Conservation (phyloP, 1,284 basidiomycete genomes). For the Cutaneotrichosporon mucoides region DNA sequence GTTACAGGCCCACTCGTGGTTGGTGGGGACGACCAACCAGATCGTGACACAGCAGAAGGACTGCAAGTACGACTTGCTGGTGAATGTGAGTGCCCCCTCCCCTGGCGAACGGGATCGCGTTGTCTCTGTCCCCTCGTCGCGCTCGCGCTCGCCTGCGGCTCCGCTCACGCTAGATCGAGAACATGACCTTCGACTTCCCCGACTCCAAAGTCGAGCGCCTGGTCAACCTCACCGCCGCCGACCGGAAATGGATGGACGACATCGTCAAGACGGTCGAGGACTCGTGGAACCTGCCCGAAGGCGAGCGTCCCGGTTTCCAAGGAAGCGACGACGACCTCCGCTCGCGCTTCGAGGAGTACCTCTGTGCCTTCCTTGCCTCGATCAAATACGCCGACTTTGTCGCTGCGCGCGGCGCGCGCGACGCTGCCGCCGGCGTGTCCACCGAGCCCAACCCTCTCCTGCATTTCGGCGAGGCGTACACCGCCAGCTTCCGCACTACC, state of each 20-base stretch:
- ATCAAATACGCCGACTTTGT: conserved; percentile 82
- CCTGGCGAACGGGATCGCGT: no score
- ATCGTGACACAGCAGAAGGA: conserved; percentile 93
- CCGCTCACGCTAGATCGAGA: conserved; percentile 62
- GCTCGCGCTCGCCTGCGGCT: no score
- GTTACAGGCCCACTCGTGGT: conserved; percentile 73
- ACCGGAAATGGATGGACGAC: conserved; percentile 93
- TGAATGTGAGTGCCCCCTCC: conserved; percentile 62
- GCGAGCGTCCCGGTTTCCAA: conserved; percentile 57
- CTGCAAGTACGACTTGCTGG: conserved; percentile 72
- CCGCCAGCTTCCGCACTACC: conserved; percentile 75
- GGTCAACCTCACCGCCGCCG: conserved; percentile 79
- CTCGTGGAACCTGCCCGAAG: conserved; percentile 57
- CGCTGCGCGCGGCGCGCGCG: background rate
- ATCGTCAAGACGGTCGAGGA: conserved; percentile 75
- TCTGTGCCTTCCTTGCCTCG: conserved; percentile 54
- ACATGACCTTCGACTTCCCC: conserved; percentile 74
- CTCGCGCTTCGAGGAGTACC: conserved; percentile 63
- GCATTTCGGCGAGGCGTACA: conserved; percentile 79
- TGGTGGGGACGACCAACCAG: conserved; percentile 85
- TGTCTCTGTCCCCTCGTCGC: no score
- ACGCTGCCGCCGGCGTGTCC: background rate
- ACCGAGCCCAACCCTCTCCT: conserved; percentile 50
- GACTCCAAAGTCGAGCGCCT: conserved; percentile 74
- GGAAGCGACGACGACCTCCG: conserved; percentile 90